A percentile compares a stretch with the other conserved stretches of the same genome.
These are phyloP conservation scores for Candida patagonica DNA, from an alignment of 805 yeast species.

Conservation along the genomic window DNA sequence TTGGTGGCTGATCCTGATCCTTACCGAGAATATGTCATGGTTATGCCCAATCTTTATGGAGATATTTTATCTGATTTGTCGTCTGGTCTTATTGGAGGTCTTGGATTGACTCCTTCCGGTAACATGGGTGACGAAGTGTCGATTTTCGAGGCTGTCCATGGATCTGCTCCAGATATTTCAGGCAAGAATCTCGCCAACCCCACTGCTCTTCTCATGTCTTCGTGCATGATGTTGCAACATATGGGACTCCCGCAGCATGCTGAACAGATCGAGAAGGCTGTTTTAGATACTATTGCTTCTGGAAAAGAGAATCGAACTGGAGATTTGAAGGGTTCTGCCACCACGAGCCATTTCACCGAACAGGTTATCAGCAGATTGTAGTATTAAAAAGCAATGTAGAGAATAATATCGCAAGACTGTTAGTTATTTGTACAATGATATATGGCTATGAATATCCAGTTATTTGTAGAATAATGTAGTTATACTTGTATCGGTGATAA, in stretches of 20 bases:
- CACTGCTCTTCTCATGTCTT: slow-evolving; percentile 90
- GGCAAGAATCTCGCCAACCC: slow-evolving; percentile 99
- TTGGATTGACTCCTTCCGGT: slow-evolving; percentile 98
- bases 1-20: slow-evolving; percentile 82
- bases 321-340: slow-evolving; percentile 87
- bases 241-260: slow-evolving; percentile 84
- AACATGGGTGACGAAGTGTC: slow-evolving; percentile 98
- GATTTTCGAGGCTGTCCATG: slow-evolving; percentile 98
- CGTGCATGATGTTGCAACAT: slow-evolving; percentile 99
- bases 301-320: slow-evolving; percentile 95
- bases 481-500: no score
- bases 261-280: slow-evolving; percentile 80
- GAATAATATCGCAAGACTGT: no score
- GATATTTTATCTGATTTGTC: slow-evolving; percentile 97
- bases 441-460: no score
- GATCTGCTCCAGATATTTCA: slow-evolving; percentile 99
- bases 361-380: slow-evolving; percentile 76
- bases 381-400: slow-evolving; percentile 8
- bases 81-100: slow-evolving; percentile 96
- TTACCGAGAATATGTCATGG: slow-evolving; percentile 85
- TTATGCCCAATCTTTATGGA: slow-evolving; percentile 99
- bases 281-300: slow-evolving; percentile 78
- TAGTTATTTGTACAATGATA: no score
- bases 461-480: no score
- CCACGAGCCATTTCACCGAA: slow-evolving; percentile 84